These are phyloP conservation scores for Benincasa hispida DNA, from an alignment of 306 rosid genomes.

Conservation along the genomic window DNA sequence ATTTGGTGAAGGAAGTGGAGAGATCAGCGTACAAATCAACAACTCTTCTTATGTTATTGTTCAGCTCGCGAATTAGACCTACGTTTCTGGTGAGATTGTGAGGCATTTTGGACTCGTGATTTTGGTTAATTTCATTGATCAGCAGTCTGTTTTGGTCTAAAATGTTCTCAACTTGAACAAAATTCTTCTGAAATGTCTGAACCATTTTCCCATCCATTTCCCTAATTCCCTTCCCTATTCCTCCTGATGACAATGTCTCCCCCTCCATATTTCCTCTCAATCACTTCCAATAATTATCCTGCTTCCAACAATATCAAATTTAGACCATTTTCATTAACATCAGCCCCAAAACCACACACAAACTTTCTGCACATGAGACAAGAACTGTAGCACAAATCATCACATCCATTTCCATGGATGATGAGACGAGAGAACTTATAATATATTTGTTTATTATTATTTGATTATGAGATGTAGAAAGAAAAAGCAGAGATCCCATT, in stretches of 20 bases:
- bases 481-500: conserved; percentile 42
- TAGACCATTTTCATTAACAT: too few relatives aligned
- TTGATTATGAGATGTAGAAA: conserved; percentile 44
- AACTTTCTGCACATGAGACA: conserved; percentile 64
- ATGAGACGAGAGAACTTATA: conserved; percentile 14
- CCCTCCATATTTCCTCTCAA: conserved; percentile 45
- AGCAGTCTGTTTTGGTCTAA: conserved; percentile 80
- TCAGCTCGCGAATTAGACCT: conserved; percentile 76
- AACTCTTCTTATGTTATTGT: conserved; percentile 80
- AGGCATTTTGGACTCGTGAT: conserved; percentile 80
- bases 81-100: conserved; percentile 76
- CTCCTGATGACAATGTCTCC: conserved; percentile 23
- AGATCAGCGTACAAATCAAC: conserved; percentile 85
- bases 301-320: background rate
- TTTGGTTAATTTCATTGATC: conserved; percentile 89
- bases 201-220: conserved; percentile 52
- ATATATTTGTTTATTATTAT: conserved; percentile 10
- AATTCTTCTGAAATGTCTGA: conserved; percentile 71
- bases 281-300: background rate
- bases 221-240: too few relatives aligned
- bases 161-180: conserved; percentile 73
- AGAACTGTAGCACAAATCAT: conserved; percentile 49
- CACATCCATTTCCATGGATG: conserved; percentile 37
- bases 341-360: too few relatives aligned
- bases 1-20: conserved; percentile 68